Percentiles rank a stretch among this genome's conserved stretches.
Conservation (phyloP, 805 yeast genomes). For the Lachancea sp. region DNA sequence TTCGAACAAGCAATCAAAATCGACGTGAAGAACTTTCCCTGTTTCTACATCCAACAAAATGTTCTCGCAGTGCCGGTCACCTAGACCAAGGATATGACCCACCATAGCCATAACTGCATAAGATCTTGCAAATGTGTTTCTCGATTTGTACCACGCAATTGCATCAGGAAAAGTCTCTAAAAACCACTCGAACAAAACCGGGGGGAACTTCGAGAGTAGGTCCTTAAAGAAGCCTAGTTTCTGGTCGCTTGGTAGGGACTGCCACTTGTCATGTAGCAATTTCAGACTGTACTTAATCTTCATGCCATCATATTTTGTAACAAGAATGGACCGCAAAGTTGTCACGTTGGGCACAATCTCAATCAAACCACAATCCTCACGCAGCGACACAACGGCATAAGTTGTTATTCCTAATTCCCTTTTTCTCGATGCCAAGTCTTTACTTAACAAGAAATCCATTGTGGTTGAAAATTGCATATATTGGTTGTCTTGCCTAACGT, state of each 20-base stretch:
- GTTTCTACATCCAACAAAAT: conserved; percentile 62
- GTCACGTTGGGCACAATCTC: conserved; percentile 80
- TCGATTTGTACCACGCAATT: conserved; percentile 72
- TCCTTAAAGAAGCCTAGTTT: conserved; percentile 25
- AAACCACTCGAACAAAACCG: conserved; percentile 83
- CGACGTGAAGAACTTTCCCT: conserved; percentile 87
- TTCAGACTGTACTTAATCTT: conserved; percentile 32
- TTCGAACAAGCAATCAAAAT: conserved; percentile 93
- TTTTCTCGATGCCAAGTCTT: conserved; percentile 65
- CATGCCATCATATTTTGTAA: conserved; percentile 37
- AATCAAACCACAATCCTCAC: conserved; percentile 82
- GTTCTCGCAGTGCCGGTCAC: conserved; percentile 95
- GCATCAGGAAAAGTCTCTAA: conserved; percentile 87
- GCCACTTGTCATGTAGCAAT: conserved; percentile 24
- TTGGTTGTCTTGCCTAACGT: conserved; percentile 90
- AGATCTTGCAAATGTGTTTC: conserved; percentile 69
- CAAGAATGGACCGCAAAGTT: conserved; percentile 61
- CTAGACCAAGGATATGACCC: conserved; percentile 88
- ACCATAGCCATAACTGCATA: conserved; percentile 97
- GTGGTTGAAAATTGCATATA: conserved; percentile 83
- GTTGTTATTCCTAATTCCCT: conserved; percentile 66
- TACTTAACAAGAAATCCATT: conserved; percentile 64
- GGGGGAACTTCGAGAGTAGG: conserved; percentile 40
- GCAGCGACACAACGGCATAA: conserved; percentile 82
- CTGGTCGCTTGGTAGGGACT: conserved; percentile 19